Conservation (phyloP, 176 grass and related monocot species). For the Musa beccarii region DNA sequence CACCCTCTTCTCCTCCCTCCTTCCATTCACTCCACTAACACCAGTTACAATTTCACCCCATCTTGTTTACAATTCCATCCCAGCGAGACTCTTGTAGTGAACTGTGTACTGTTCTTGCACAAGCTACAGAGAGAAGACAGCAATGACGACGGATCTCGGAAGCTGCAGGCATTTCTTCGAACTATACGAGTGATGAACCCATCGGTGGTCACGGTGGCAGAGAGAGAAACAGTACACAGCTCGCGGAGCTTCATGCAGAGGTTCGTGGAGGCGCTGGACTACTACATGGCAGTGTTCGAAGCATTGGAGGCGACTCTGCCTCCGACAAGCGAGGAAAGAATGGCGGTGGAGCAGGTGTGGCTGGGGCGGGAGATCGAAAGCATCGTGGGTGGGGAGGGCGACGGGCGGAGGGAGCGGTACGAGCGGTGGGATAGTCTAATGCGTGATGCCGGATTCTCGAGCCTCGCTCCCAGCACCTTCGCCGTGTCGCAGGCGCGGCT, state of each 20-base stretch:
- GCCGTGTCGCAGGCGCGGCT: slow-evolving; percentile 80
- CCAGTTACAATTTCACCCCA: slow-evolving; percentile 28
- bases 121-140: slow-evolving; percentile 35
- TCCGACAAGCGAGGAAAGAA: slow-evolving; percentile 61
- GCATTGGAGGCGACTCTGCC: slow-evolving; percentile 81
- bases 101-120: slow-evolving; percentile 77
- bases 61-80: slow-evolving; percentile 26
- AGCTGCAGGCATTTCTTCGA: slow-evolving; percentile 37
- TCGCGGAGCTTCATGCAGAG: slow-evolving; percentile 24
- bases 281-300: slow-evolving; percentile 81
- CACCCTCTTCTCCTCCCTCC: slow-evolving; percentile 59
- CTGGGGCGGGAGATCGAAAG: slow-evolving; percentile 75
- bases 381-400: slow-evolving; percentile 30
- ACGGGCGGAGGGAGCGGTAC: slow-evolving; percentile 27
- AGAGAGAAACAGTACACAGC: slow-evolving; percentile 40
- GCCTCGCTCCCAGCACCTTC: slow-evolving; percentile 56
- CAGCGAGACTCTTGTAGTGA: slow-evolving; percentile 63
- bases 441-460: slow-evolving; percentile 38
- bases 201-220: slow-evolving; percentile 64
- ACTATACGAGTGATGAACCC: slow-evolving; percentile 56
- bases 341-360: slow-evolving; percentile 73
- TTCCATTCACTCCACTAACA: neutral
- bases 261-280: slow-evolving; percentile 49
- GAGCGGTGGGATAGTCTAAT: slow-evolving; percentile 54
- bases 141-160: slow-evolving; percentile 22